These are phyloP conservation scores for Pythium insidiosum DNA, from an alignment of 352 stramenopile species.

Conservation along the genomic window DNA sequence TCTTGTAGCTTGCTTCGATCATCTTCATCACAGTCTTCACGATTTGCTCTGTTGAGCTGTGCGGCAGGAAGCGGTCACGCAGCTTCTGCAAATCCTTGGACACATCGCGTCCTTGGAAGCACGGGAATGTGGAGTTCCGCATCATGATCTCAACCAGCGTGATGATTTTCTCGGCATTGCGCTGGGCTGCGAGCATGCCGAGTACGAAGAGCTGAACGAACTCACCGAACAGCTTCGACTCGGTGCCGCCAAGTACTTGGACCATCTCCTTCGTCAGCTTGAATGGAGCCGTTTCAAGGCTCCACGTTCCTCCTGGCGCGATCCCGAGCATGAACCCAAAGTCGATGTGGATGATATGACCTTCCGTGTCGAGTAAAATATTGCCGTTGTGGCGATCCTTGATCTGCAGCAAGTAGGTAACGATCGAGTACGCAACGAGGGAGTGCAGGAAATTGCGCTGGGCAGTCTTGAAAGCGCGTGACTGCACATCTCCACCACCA, in stretches of 20 bases:
- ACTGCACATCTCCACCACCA: slow-evolving; percentile 83
- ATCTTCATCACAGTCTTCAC: slow-evolving; percentile 80
- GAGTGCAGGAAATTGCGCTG: slow-evolving; percentile 84
- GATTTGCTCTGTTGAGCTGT: slow-evolving; percentile 45
- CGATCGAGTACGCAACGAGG: slow-evolving; percentile 89
- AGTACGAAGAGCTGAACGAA: slow-evolving; percentile 55
- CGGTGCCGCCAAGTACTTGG: slow-evolving; percentile 78
- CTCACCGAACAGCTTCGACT: slow-evolving; percentile 52
- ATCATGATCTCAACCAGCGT: slow-evolving; percentile 77
- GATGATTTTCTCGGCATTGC: slow-evolving; percentile 56
- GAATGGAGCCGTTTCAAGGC: slow-evolving; percentile 95
- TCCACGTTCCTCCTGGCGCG: slow-evolving; percentile 90
- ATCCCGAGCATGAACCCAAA: slow-evolving; percentile 94
- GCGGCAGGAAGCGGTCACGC: slow-evolving; percentile 50
- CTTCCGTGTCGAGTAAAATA: slow-evolving; percentile 93
- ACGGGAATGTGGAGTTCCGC: slow-evolving; percentile 73
- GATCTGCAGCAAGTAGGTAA: slow-evolving; percentile 96
- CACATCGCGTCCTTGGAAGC: slow-evolving; percentile 81
- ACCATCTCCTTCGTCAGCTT: slow-evolving; percentile 97
- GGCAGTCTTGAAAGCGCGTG: slow-evolving; percentile 65
- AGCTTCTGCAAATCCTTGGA: slow-evolving; percentile 78
- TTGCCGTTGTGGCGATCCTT: slow-evolving; percentile 99
- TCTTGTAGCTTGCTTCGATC: slow-evolving; percentile 90
- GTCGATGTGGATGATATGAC: slow-evolving; percentile 97
- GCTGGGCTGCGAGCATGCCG: slow-evolving; percentile 43